Evolutionary conservation across 2,329 filamentous ascomycete genomes (phyloP), one percentile per base, ranked within the genome.

Genomic region (Elsinoe arachidis): DNA sequence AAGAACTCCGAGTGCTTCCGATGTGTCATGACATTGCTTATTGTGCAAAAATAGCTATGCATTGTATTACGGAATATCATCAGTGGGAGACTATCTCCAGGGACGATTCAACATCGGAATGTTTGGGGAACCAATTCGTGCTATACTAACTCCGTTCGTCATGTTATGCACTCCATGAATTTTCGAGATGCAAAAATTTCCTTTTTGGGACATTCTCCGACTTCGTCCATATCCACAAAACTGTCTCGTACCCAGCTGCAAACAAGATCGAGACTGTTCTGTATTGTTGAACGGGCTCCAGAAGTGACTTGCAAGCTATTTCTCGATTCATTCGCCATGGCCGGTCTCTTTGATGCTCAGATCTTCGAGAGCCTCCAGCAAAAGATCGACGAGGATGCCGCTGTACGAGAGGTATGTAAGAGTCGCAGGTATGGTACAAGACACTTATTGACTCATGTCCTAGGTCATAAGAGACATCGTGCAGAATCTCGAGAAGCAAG

Each of bases 301-400:
- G 26, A 30, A 30, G 3, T 30, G 26, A 30, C 26, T 30, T 30
- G 26, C 7, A 7, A 30, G 26, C 26, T 30, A 30, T 30, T 9
- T 4, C 26, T 30, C 7, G 7, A 30, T 30, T 30, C 26, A 4
- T 9, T 4, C 7, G 26, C 26, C 26, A 54, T 54, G 37, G 23
- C 26, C 11, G 59, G 55, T 46, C 82, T 87, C 79, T 84, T 93
- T 67, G 86, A 95, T 70, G 86, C 88, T 60, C 80, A 81, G 63
- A 88, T 97, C 70, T 96, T 97, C 73, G 83, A 90, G 68, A 81
- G 87, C 65, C 84, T 99, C 61, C 92, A 96, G 73, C 77, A 81
- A 59, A 91, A 91, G 72, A 89, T 96, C 65, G 93, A 97, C 65
- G 86, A 95, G 71, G 93, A 97, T 70, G 80, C 83, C 7, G 78